Percentiles rank a stretch among this genome's conserved stretches.
These are phyloP conservation scores for Plantago rigida DNA, from an alignment of 305 asterid genomes.

Conservation along the genomic window DNA sequence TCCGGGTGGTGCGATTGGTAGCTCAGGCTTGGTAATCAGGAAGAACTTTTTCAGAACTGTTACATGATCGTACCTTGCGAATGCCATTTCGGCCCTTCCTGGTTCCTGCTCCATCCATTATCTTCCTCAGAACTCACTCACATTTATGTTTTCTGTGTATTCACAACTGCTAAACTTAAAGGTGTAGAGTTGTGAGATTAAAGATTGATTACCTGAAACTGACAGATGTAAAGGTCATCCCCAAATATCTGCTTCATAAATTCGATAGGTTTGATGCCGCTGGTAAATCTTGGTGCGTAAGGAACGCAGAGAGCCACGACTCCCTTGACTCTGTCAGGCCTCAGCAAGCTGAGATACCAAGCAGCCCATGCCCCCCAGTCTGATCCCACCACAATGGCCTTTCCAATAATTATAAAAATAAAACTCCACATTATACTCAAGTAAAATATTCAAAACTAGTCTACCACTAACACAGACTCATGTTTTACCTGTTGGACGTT, in stretches of 20 bases:
- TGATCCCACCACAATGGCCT: slow-evolving; percentile 43
- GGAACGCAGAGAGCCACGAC: slow-evolving; percentile 35
- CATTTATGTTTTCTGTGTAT: too few species aligned
- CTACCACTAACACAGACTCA: not conserved
- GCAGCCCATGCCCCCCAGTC: slow-evolving; percentile 51
- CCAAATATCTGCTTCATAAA: slow-evolving; percentile 36
- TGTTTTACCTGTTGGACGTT: slow-evolving; percentile 26
- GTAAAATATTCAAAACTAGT: not conserved
- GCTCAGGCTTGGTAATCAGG: slow-evolving; percentile 31
- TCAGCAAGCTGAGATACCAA: slow-evolving; percentile 40
- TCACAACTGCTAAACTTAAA: not conserved
- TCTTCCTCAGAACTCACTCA: not conserved
- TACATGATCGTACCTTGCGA: slow-evolving; percentile 37
- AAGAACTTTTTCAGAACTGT: slow-evolving; percentile 40
- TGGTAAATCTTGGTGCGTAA: slow-evolving; percentile 30
- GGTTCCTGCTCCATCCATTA: slow-evolving; percentile 29
- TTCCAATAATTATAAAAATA: not conserved
- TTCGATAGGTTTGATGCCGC: slow-evolving; percentile 19
- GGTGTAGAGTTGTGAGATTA: not conserved
- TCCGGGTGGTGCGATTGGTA: slow-evolving; percentile 34
- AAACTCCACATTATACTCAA: too few species aligned
- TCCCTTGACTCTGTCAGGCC: slow-evolving; percentile 41
- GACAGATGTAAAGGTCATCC: slow-evolving; percentile 34
- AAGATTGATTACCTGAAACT: slow-evolving; percentile 33
- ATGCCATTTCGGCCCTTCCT: slow-evolving; percentile 44